Base-by-base conservation (phyloP, 2,329 filamentous ascomycete species). In the Fusarium transvaalense region DNA sequence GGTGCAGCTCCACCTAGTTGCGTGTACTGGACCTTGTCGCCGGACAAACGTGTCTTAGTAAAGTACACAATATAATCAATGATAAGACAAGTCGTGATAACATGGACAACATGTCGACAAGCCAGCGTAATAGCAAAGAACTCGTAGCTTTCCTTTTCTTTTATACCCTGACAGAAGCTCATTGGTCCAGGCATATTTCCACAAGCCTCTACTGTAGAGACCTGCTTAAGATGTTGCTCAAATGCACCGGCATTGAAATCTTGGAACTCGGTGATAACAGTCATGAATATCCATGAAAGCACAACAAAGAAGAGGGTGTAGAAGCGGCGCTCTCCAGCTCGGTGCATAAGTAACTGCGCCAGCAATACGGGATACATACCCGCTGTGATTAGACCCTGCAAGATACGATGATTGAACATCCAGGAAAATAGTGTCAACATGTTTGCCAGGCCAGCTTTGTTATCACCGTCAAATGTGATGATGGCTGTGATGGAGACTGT, bases 81-180 rank as follows among this genome's bases (percentile, higher is more conserved):
- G 3, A 61, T 21, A 1, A 61, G 54, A 4, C 25, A 51, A 0
- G 42, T 32, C 4, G 10, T 9, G 3, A 59, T 32, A 0, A 50
- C 21, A 8, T 59, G 57, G 3, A 41, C 31, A 6, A 19, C 8
- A 43, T 37, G 42, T 10, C 35, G 19, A 15, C 19, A 25, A 3
- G 31, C 17, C 1, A 61, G 12, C 0, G 57, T 61, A 0, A 35
- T 4, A 1, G 14, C 3, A 10, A 61, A 59, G 25, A 61, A 59
- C 8, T 50, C 57, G 0, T 61, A 61, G 9, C 23, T 42, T 3
- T 25, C 13, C 13, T 39, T 60, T 5, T 48, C 35, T 7, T 60
- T 60, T 13, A 58, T 58, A 19, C 54, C 39, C 9, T 59, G 43
- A 0, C 57, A 61, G 8, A 59, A 61, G 4, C 43, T 59, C 57